Percentiles rank a stretch among this genome's conserved stretches.
Conservation (phyloP, 176 grass and related monocot genomes). For the bread wheat (Triticum aestivum) region IWGSC_CS_RefSeq_v2.1 NC_057812.1:670518626-670519125, state of each 20-base stretch:
- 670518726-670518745: constrained; percentile 36
- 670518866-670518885: not conserved
- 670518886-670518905: not conserved
- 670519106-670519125: not conserved
- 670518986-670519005: not conserved
- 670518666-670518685: not conserved
- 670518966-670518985: not conserved
- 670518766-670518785: constrained; percentile 14
- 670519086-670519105: constrained; percentile 30
- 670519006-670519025: constrained; percentile 27
- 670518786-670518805: constrained; percentile 32
- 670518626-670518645: not conserved
- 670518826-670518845: not conserved
- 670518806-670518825: constrained; percentile 21
- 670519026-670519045: constrained; percentile 25
- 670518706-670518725: not conserved
- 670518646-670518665: constrained; percentile 14
- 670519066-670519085: constrained; percentile 33
- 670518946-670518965: not conserved
- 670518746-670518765: constrained; percentile 14
- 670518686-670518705: not conserved
- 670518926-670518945: not conserved
- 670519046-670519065: constrained; percentile 36
- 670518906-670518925: not conserved
- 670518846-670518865: not conserved